Base-by-base conservation (phyloP, 371 early-diverging fungal species). In the Blyttiomyces sp. region DNA sequence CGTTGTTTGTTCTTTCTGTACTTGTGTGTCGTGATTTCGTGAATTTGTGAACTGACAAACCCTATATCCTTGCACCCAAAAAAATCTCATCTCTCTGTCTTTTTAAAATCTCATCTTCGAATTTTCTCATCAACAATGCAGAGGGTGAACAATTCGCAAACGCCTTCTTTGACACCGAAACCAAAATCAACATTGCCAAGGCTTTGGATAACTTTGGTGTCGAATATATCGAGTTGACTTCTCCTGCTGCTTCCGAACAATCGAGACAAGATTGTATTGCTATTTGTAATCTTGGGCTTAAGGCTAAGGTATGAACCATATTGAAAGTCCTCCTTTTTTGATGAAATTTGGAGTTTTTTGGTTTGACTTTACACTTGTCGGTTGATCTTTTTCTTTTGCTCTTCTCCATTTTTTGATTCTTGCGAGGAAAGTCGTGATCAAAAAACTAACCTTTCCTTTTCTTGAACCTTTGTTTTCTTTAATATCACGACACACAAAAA, bases 111-210 rank as follows among this genome's bases (percentile, higher is more conserved):
- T n/a, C n/a, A n/a, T n/a, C n/a, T n/a, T n/a, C n/a, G n/a, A n/a
- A n/a, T n/a, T n/a, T n/a, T n/a, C n/a, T n/a, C n/a, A n/a, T n/a
- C n/a, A n/a, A n/a, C n/a, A n/a, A n/a, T n/a, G n/a, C n/a, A 83
- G 95, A 96, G 86, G 97, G 97, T 39, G 97, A 96, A 70, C 97
- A 96, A 77, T 96, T 96, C 75, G 94, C 94, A 57, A 95, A 94
- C 74, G 97, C 97, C 43, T 95, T 95, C 82, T 96, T 96, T 57
- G 88, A 90, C 61, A 91, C 91, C 42, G 92, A 86, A 63, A 95
- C 91, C 81, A 96, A 96, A 81, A 87, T 96, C 61, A 92, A 91
- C 72, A 94, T 96, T 54, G 97, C 97, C 69, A 92, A 90, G 80
- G 94, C 94, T 4, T 82, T 96, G 19, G 97, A 96, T 70, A 88